phyloP scores from a whole-genome alignment of 805 yeast species.

The Myxozyma neglecta region DNA sequence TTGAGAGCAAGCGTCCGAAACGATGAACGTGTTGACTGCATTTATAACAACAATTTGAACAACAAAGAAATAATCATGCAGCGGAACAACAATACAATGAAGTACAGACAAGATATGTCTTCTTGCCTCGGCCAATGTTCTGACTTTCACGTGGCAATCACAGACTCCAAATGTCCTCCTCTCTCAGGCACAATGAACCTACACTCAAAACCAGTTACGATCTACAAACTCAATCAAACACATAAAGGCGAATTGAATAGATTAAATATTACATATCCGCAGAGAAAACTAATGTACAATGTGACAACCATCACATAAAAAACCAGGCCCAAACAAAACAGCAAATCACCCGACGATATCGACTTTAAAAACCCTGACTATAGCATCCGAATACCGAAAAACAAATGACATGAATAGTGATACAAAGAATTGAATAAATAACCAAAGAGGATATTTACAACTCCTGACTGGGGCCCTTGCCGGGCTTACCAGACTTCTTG shows the following conservation, averaged over 20 bases:
- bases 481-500: slow-evolving; percentile 55
- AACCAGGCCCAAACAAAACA: slow-evolving; percentile 26
- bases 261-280: slow-evolving; percentile 17
- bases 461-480: slow-evolving; percentile 38
- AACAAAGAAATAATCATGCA: not conserved
- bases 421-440: slow-evolving; percentile 1
- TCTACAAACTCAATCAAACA: not conserved
- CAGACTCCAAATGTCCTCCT: not conserved
- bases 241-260: not conserved
- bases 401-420: slow-evolving; percentile 6
- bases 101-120: not conserved
- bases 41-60: not conserved
- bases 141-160: slow-evolving; percentile 4
- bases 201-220: not conserved
- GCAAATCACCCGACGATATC: slow-evolving; percentile 6
- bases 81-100: not conserved
- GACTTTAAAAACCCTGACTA: not conserved
- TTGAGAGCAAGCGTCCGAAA: not conserved
- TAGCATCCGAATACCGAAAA: slow-evolving; percentile 5
- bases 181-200: not conserved
- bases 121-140: not conserved
- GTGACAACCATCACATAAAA: slow-evolving; percentile 22
- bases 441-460: slow-evolving; percentile 27
- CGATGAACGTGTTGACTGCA: not conserved
- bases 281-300: slow-evolving; percentile 27